A percentile compares a stretch with the other conserved stretches of the same genome.
Conservation (phyloP, 2,329 filamentous ascomycete genomes). For the Penicillium sp. region DNA sequence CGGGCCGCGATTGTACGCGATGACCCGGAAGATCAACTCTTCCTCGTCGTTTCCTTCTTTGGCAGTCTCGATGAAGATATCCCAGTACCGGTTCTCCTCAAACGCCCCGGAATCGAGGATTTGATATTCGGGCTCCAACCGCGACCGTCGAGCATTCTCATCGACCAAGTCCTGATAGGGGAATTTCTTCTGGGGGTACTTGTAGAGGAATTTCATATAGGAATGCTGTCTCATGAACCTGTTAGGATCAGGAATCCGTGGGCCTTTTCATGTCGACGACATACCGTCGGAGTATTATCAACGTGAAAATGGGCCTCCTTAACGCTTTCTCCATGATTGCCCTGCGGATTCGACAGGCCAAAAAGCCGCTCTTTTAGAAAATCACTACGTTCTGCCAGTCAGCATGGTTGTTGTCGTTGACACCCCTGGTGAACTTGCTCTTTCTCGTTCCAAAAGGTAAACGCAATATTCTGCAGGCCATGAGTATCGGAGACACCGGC, state of each 20-base stretch:
- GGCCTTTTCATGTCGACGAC: conserved; percentile 12
- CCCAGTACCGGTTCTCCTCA: conserved; percentile 88
- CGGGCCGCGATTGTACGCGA: conserved; percentile 91
- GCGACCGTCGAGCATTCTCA: conserved; percentile 75
- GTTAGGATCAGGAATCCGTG: background rate
- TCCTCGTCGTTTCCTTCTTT: conserved; percentile 92
- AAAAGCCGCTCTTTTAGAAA: conserved; percentile 95
- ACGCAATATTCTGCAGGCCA: conserved; percentile 85
- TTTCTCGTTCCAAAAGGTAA: conserved; percentile 97
- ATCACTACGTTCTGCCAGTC: conserved; percentile 56
- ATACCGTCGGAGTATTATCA: conserved; percentile 79
- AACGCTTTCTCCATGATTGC: conserved; percentile 94
- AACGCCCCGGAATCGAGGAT: conserved; percentile 86
- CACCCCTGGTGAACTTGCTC: conserved; percentile 59
- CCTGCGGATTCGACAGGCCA: conserved; percentile 91
- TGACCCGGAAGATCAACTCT: conserved; percentile 88
- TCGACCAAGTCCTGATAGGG: conserved; percentile 85
- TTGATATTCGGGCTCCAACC: conserved; percentile 83
- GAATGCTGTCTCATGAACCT: conserved; percentile 64
- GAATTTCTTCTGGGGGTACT: conserved; percentile 88
- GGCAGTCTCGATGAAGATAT: conserved; percentile 93
- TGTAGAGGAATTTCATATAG: conserved; percentile 99
- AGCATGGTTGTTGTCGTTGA: background rate
- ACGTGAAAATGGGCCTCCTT: conserved; percentile 96
- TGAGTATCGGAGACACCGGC: conserved; percentile 93